Evolutionary conservation across 78 protist genomes (phyloP).

Genomic region (Salpingoeca rosetta): DNA sequence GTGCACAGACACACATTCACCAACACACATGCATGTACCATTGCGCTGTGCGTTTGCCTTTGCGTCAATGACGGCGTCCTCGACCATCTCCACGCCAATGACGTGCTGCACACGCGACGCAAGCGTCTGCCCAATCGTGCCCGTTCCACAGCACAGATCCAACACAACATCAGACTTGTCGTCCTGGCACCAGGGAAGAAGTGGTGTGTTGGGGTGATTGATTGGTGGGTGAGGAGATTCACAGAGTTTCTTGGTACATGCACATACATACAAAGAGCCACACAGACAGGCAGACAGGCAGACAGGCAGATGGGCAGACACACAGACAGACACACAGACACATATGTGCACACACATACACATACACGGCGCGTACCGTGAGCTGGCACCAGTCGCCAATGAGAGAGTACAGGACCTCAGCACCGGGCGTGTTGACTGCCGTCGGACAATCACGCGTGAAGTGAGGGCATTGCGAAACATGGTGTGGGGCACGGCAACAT

Average conservation of each 20-base stretch:
- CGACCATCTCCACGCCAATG: constrained; percentile 65
- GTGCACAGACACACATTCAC: no score
- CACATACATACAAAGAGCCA: background rate
- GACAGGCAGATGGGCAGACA: background rate
- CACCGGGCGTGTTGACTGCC: background rate
- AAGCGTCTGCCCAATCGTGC: constrained; percentile 67
- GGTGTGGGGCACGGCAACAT: no score
- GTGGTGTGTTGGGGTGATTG: background rate
- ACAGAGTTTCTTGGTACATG: background rate
- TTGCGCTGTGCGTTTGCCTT: constrained; percentile 53
- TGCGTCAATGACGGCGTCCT: constrained; percentile 66
- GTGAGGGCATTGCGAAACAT: no score
- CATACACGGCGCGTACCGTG: background rate
- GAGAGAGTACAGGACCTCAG: background rate
- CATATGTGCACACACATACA: background rate
- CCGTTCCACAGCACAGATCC: constrained; percentile 86
- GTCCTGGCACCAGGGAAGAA: background rate
- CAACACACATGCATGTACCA: no score
- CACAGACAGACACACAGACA: background rate
- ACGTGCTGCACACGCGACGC: constrained; percentile 38
- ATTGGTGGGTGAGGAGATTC: background rate
- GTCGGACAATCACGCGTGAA: no score
- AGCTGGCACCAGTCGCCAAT: constrained; percentile 32
- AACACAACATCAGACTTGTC: constrained; percentile 12
- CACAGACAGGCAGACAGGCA: background rate